Evolutionary conservation across 768 basidiomycete species (phyloP).

Genomic region (button mushroom (Agaricus bisporus)): DNA sequence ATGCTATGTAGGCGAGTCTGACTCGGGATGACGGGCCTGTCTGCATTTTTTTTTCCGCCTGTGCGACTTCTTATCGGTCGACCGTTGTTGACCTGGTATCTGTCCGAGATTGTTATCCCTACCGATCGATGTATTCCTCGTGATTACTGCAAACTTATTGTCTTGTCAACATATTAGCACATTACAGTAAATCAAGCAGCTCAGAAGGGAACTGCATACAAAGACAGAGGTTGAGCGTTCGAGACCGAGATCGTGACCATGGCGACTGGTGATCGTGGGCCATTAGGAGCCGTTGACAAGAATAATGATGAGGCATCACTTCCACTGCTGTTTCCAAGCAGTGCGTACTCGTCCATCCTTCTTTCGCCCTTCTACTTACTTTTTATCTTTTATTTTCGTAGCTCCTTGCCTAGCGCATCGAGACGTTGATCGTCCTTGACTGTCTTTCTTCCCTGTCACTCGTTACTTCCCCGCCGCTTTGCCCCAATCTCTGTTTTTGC

Average conservation of each 20-base stretch:
- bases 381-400: conserved; percentile 18
- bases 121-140: no score
- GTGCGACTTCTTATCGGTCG: no score
- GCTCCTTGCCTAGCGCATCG: conserved; percentile 36
- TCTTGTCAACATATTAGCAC: no score
- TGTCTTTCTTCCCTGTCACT: conserved; percentile 27
- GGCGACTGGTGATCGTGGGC: not conserved
- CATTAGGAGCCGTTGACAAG: conserved; percentile 2
- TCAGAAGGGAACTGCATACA: no score
- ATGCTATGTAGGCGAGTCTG: no score
- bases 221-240: no score
- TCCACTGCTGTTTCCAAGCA: not conserved
- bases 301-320: not conserved
- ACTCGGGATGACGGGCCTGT: no score
- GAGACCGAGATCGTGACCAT: conserved; percentile 2
- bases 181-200: no score
- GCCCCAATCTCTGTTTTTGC: conserved; percentile 20
- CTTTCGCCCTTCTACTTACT: conserved; percentile 9
- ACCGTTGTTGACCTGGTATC: no score
- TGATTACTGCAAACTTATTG: no score
- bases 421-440: conserved; percentile 69
- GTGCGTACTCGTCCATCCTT: conserved; percentile 7
- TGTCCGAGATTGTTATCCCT: no score
- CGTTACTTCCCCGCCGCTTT: not conserved
- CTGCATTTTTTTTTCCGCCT: no score